Evolutionary conservation across 441 rosid genomes (phyloP).

Genomic region (Corymbia citriodora): DNA sequence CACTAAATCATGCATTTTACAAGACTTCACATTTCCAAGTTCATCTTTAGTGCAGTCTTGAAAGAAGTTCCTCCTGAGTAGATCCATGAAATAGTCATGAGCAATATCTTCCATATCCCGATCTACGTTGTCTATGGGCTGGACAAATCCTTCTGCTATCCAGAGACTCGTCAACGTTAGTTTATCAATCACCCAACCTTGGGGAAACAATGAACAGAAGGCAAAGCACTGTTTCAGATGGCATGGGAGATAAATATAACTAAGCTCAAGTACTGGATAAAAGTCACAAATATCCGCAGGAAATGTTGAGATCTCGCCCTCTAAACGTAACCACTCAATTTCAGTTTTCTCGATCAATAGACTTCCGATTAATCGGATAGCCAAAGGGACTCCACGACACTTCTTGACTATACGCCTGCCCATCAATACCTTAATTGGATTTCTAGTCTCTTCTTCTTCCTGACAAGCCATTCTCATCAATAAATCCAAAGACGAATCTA

Average conservation of each 20-base stretch:
- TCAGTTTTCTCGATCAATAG: neutral
- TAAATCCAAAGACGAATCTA: neutral
- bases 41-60: neutral
- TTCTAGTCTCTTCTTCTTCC: neutral
- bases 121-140: accelerated
- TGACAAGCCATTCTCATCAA: neutral
- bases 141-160: neutral
- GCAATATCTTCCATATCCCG: neutral
- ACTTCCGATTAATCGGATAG: neutral
- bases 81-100: neutral
- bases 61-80: neutral
- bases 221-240: neutral
- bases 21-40: neutral
- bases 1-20: no score
- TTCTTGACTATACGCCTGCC: neutral
- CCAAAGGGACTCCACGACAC: accelerated
- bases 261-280: accelerated
- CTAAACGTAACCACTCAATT: accelerated
- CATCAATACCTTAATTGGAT: neutral
- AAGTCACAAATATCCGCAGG: neutral
- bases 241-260: neutral
- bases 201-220: neutral
- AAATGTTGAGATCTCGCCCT: neutral
- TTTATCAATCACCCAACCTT: neutral
- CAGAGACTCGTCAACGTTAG: neutral